Percentiles rank a stretch among this genome's conserved stretches.
Conservation (phyloP, 2,329 filamentous ascomycete genomes). For the Xylariaceae sp. region DNA sequence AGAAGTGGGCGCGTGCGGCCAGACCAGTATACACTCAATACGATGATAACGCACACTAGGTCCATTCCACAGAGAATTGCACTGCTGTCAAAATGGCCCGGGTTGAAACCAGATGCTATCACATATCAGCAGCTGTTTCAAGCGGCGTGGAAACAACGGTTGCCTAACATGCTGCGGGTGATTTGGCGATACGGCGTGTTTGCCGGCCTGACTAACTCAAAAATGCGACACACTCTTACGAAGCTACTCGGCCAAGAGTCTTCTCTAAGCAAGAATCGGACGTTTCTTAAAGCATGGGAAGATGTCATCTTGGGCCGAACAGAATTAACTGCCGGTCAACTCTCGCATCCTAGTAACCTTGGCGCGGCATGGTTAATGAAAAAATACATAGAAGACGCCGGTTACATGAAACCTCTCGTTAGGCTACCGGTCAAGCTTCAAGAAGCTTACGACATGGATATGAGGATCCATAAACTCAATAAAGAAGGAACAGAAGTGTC, state of each 20-base stretch:
- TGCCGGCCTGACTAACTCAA: conserved; percentile 16
- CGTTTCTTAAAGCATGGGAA: conserved; percentile 36
- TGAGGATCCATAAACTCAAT: conserved; percentile 30
- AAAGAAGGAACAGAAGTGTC: conserved; percentile 28
- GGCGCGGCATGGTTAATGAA: conserved; percentile 18
- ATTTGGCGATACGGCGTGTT: conserved; percentile 39
- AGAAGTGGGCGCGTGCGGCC: conserved; percentile 15
- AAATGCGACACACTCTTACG: conserved; percentile 33
- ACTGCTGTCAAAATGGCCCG: conserved; percentile 28
- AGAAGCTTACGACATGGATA: conserved; percentile 37
- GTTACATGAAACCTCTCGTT: conserved; percentile 17
- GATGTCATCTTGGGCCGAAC: conserved; percentile 36
- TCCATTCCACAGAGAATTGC: conserved; percentile 22
- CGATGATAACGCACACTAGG: conserved; percentile 35
- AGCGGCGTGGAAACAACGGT: conserved; percentile 33
- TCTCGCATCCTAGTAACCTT: neutral
- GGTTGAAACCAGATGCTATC: conserved; percentile 24
- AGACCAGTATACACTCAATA: conserved; percentile 37
- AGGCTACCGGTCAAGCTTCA: conserved; percentile 31
- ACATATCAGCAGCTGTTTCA: conserved; percentile 38
- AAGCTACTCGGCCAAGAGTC: conserved; percentile 22
- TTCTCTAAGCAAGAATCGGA: conserved; percentile 5
- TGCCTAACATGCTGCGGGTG: conserved; percentile 41
- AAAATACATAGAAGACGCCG: conserved; percentile 25
- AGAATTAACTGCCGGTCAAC: conserved; percentile 30